Evolutionary conservation across 768 basidiomycete genomes (phyloP).

Genomic region (Filobasidium wieringae): DNA sequence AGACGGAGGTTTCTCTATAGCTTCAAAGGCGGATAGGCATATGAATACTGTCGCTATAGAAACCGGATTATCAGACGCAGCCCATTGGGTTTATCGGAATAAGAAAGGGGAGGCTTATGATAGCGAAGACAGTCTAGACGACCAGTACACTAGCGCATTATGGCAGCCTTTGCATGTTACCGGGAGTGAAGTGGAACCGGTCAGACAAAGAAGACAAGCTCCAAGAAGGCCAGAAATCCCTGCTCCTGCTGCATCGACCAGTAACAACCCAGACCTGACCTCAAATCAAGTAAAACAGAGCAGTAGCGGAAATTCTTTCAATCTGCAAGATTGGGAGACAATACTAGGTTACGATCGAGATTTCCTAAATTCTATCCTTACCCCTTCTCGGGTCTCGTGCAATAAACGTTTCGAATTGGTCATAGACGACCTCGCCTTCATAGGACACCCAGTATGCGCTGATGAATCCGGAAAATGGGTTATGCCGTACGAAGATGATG

Average conservation of each 20-base stretch:
- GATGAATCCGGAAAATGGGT: conserved; percentile 60
- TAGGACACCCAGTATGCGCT: conserved; percentile 89
- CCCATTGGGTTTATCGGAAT: conserved; percentile 7
- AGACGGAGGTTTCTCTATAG: conserved; percentile 2
- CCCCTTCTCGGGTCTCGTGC: conserved; percentile 64
- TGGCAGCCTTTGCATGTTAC: conserved; percentile 15
- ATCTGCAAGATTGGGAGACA: conserved; percentile 33
- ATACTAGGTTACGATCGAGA: conserved; percentile 71
- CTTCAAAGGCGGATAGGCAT: background rate
- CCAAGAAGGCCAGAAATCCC: background rate
- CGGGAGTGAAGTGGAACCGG: background rate
- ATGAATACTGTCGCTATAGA: background rate
- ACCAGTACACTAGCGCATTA: conserved; percentile 5
- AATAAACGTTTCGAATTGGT: conserved; percentile 89
- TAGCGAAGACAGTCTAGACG: conserved; percentile 6
- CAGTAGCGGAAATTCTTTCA: conserved; percentile 9
- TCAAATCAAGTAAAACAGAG: conserved; percentile 3
- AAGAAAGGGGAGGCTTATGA: conserved; percentile 8
- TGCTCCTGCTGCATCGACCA: background rate
- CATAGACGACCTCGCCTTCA: conserved; percentile 80
- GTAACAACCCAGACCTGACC: background rate
- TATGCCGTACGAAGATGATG: conserved; percentile 37
- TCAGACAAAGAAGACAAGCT: conserved; percentile 2
- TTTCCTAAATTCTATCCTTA: conserved; percentile 68
- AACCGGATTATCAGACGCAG: conserved; percentile 4